These are phyloP conservation scores for Aristolochia contorta DNA, from an alignment of 164 flowering plant genomes.

Conservation along the genomic window DNA sequence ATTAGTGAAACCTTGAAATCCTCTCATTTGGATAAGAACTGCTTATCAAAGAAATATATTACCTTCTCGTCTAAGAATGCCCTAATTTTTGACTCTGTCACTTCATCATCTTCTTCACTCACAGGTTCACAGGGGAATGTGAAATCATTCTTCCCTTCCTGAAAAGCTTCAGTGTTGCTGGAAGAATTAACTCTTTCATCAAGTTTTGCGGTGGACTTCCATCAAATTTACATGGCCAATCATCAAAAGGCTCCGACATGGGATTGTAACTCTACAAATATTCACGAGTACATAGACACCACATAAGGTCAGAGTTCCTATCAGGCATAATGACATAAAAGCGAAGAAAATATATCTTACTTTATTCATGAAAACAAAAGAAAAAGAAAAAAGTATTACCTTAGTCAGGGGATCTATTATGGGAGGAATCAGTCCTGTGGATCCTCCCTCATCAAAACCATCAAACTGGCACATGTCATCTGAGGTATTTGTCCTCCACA, in stretches of 20 bases:
- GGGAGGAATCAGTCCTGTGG: conserved; percentile 18
- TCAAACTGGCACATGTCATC: conserved; percentile 66
- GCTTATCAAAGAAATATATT: not conserved
- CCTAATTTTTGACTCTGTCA: conserved; percentile 60
- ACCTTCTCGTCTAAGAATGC: conserved; percentile 74
- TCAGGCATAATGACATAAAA: not conserved
- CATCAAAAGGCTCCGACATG: conserved; percentile 53
- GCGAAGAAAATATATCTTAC: not conserved
- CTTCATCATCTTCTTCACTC: conserved; percentile 63
- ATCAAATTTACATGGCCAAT: conserved; percentile 51
- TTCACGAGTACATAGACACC: not conserved
- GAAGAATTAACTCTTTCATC: conserved; percentile 16
- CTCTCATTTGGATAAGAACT: not conserved
- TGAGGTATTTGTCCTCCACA: conserved; percentile 28
- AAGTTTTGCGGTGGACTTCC: conserved; percentile 25
- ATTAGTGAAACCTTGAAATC: not conserved
- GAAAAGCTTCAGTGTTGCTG: conserved; percentile 13
- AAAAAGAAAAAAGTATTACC: conserved; percentile 25
- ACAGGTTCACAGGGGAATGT: conserved; percentile 38
- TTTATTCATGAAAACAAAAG: not conserved
- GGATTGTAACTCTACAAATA: conserved; percentile 52
- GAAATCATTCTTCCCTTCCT: conserved; percentile 26
- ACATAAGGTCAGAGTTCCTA: not conserved
- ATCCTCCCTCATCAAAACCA: conserved; percentile 25
- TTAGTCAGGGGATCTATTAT: conserved; percentile 30